A percentile compares a stretch with the other conserved stretches of the same genome.
Evolutionary conservation across 371 early-diverging fungal species (phyloP).

Genomic region (Mucor plumbeus): DNA sequence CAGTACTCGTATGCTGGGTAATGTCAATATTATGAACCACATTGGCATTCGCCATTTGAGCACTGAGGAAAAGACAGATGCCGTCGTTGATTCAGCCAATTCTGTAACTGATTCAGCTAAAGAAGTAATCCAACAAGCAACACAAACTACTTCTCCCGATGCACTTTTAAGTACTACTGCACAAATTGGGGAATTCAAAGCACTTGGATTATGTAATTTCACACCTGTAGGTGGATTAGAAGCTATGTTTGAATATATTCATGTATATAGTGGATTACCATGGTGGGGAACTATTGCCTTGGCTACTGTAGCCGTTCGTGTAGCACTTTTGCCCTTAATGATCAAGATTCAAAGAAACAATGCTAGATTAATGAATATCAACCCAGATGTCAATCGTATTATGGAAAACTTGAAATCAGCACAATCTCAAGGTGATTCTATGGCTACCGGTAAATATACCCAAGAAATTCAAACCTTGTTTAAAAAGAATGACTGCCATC

Average conservation of each 20-base stretch:
- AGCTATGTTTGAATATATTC: constrained; percentile 75
- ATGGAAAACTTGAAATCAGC: constrained; percentile 69
- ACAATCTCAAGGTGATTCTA: constrained; percentile 60
- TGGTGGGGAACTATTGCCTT: constrained; percentile 92
- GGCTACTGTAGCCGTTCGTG: constrained; percentile 75
- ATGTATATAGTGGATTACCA: constrained; percentile 86
- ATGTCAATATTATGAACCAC: constrained; percentile 19
- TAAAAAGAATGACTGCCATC: constrained; percentile 68
- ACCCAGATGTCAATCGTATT: constrained; percentile 76
- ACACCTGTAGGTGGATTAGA: constrained; percentile 84
- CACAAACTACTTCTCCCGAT: constrained; percentile 51
- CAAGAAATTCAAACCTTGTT: constrained; percentile 66
- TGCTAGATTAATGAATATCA: constrained; percentile 75
- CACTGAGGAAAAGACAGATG: constrained; percentile 21
- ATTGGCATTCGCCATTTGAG: constrained; percentile 24
- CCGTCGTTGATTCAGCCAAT: constrained; percentile 1
- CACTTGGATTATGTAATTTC: constrained; percentile 75
- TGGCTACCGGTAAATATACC: constrained; percentile 57
- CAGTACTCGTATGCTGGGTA: constrained; percentile 22
- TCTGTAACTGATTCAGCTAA: constrained; percentile 21
- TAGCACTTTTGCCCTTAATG: constrained; percentile 76
- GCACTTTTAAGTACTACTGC: constrained; percentile 54
- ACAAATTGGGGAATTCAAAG: constrained; percentile 81
- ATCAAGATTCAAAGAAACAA: constrained; percentile 78
- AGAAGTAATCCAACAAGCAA: constrained; percentile 28